Evolutionary conservation across 257 asterid species (phyloP).

Genomic region (Lithospermum erythrorhizon): DNA sequence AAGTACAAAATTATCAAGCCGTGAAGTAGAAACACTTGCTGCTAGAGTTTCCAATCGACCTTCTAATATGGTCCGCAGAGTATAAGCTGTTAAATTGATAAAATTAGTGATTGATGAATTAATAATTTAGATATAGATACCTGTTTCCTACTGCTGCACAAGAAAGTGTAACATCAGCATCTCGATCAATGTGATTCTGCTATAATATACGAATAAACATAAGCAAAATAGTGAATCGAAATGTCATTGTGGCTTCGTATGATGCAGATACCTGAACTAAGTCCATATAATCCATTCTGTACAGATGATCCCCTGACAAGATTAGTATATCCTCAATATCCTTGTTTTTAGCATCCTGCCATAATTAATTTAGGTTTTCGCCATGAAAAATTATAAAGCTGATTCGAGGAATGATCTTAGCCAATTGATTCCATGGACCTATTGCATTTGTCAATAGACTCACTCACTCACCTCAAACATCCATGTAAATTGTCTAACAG

Average conservation of each 20-base stretch:
- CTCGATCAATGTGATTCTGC: conserved; percentile 87
- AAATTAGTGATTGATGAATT: neutral
- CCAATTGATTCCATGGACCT: neutral
- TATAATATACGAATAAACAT: conserved; percentile 15
- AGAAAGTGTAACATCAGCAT: conserved; percentile 88
- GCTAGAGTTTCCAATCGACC: neutral
- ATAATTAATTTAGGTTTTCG: neutral
- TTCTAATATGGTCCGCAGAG: neutral
- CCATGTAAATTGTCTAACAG: conserved; percentile 89
- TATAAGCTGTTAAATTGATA: too few species aligned
- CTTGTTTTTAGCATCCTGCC: conserved; percentile 83
- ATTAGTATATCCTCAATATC: conserved; percentile 70
- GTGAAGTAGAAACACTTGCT: too few species aligned
- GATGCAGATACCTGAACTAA: conserved; percentile 60
- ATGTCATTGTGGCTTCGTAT: neutral
- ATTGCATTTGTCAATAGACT: neutral
- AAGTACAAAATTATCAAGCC: neutral
- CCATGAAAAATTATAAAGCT: neutral
- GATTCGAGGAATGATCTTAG: neutral
- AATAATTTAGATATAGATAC: conserved; percentile 24
- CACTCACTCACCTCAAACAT: conserved; percentile 81
- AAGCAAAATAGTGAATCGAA: neutral
- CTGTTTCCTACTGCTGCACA: conserved; percentile 80
- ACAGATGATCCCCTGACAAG: conserved; percentile 87
- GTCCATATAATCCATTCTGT: conserved; percentile 95